Conservation (phyloP, 805 yeast genomes). For the Metschnikowia corniflorae region DNA sequence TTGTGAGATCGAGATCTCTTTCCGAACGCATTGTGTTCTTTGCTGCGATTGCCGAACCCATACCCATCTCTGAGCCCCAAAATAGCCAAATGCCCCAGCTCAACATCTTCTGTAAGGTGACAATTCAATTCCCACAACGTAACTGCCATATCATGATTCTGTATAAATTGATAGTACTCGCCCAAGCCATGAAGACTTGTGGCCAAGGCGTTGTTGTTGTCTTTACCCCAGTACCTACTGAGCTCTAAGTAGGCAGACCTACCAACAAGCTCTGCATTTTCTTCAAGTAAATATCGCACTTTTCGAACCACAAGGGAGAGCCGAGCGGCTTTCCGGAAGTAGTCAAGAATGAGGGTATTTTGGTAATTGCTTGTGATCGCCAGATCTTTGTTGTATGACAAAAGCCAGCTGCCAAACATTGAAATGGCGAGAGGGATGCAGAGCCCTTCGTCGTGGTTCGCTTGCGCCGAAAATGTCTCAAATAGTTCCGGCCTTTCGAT, state of each 20-base stretch:
- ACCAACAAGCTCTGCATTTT: background rate
- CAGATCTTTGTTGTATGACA: slow-evolving; percentile 18
- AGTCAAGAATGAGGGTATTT: slow-evolving; percentile 20
- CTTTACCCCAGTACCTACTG: slow-evolving; percentile 15
- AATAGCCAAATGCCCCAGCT: slow-evolving; percentile 22
- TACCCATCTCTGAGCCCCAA: slow-evolving; percentile 21
- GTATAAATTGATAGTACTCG: slow-evolving; percentile 19
- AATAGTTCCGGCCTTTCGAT: slow-evolving; percentile 17
- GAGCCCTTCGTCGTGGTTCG: slow-evolving; percentile 15
- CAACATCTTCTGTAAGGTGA: slow-evolving; percentile 21
- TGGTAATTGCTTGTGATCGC: slow-evolving; percentile 18
- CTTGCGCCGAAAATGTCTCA: slow-evolving; percentile 17
- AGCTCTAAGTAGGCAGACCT: slow-evolving; percentile 4
- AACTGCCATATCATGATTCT: slow-evolving; percentile 18
- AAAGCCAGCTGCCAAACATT: slow-evolving; percentile 26
- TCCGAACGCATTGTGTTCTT: slow-evolving; percentile 19
- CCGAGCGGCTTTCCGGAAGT: slow-evolving; percentile 21
- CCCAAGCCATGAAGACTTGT: slow-evolving; percentile 19
- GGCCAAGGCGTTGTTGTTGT: slow-evolving; percentile 18
- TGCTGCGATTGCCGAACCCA: slow-evolving; percentile 22
- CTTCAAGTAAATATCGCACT: slow-evolving; percentile 12
- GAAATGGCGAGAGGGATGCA: slow-evolving; percentile 24
- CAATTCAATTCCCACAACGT: slow-evolving; percentile 23
- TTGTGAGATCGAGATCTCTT: slow-evolving; percentile 18
- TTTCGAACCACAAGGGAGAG: slow-evolving; percentile 17